Conservation (phyloP, 2,329 filamentous ascomycete genomes). For the Neoscytalidium dimidiatum region DNA sequence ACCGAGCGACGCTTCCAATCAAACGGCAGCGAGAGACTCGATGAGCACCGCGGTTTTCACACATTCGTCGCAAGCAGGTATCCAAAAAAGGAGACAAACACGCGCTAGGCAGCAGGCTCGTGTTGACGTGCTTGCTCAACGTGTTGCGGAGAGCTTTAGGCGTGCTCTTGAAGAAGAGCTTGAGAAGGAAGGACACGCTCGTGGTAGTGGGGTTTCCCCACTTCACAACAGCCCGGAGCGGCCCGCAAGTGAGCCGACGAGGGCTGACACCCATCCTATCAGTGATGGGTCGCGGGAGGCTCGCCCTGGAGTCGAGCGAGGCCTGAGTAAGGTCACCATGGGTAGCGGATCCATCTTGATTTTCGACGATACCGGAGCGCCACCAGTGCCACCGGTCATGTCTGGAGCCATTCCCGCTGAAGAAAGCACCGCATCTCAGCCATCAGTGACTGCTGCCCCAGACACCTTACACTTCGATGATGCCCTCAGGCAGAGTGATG, state of each 20-base stretch:
- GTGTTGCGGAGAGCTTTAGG: constrained; percentile 76
- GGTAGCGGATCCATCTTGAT: constrained; percentile 93
- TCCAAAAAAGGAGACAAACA: constrained; percentile 20
- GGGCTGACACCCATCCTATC: neutral
- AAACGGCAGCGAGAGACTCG: constrained; percentile 7
- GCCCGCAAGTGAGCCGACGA: neutral
- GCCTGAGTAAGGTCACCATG: constrained; percentile 63
- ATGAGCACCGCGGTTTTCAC: neutral
- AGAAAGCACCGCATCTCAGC: neutral
- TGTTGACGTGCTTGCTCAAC: constrained; percentile 81
- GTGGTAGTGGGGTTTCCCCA: neutral
- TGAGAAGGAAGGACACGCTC: constrained; percentile 30
- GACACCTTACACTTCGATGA: constrained; percentile 9
- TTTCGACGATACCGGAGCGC: constrained; percentile 67
- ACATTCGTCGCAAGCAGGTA: neutral
- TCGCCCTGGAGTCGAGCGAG: constrained; percentile 8
- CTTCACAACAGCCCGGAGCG: neutral
- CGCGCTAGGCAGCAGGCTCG: constrained; percentile 54
- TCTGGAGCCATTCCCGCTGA: constrained; percentile 45
- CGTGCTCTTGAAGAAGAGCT: constrained; percentile 68
- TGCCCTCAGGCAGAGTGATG: neutral
- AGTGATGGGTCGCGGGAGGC: constrained; percentile 4
- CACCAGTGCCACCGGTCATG: constrained; percentile 56
- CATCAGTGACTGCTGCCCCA: neutral
- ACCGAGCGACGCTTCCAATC: constrained; percentile 14